Evolutionary conservation across 83 land plant genomes (phyloP), one percentile per base, ranked within the genome.

Genomic region (Thuja plicata): DNA sequence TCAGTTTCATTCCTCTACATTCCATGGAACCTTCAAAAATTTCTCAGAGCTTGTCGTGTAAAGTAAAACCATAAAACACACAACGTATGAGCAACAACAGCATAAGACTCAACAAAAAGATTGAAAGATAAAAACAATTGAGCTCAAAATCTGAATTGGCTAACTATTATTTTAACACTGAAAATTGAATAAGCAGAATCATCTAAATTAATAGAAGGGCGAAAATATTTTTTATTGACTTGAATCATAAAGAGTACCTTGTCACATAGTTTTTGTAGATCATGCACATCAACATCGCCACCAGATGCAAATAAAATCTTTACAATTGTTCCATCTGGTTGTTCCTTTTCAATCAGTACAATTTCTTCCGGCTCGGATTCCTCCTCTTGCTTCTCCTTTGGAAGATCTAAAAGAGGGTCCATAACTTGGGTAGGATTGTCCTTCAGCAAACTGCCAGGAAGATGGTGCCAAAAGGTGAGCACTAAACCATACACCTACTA

Each of bases 281-380:
- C 95, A 92, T 95, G 91, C 2, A 95, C 88, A 90, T 95, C 92
- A 54, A 93, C 93, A 62, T 95, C 90, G 89, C 93, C 96, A 87
- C 92, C 94, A 32, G 94, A 91, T 78, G 95, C 88, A 88, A 95
- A 95, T 34, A 95, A 83, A 55, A 95, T 92, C 89, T 93, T 92
- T 89, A 93, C 93, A 85, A 89, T 41, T 85, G 88, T 60, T 88
- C 96, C 96, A 93, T 92, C 94, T 79, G 91, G 82, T 60, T 57
- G 87, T 35, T 91, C 91, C 88, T 88, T 95, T 87, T 95, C 94
- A 85, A 88, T 73, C 55, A 95, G 93, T 52, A 95, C 92, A 90
- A 93, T 86, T 62, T 95, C 94, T 57, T 90, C 82, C n/a, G 91
- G 91, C 88, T 93, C 79, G 0, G 87, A 90, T 89, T 92, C 92